Evolutionary conservation across 768 basidiomycete genomes (phyloP).

Genomic region (Rossbeevera mucosa): DNA sequence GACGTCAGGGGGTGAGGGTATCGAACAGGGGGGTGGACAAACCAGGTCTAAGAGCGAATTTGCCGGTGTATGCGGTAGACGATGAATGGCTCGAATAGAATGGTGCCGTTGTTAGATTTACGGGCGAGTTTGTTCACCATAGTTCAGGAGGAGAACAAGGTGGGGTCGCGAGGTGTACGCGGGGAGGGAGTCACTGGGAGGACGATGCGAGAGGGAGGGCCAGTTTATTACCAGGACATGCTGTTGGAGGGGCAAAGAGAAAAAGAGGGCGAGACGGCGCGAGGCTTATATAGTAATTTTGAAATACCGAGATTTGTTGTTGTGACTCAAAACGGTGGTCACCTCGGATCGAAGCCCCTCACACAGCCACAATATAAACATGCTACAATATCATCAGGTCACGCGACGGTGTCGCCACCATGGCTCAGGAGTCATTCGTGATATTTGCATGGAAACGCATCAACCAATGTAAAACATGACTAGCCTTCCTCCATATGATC

Average conservation of each 20-base stretch:
- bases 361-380: constrained; percentile 25
- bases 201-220: not conserved
- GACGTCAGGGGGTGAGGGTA: not conserved
- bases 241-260: constrained; percentile 23
- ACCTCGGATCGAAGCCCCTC: constrained; percentile 31
- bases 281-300: constrained; percentile 44
- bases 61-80: constrained; percentile 79
- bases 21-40: constrained; percentile 2
- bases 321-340: constrained; percentile 32
- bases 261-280: constrained; percentile 20
- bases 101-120: constrained; percentile 79
- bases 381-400: constrained; percentile 19
- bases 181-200: constrained; percentile 14
- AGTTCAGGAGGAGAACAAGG: constrained; percentile 35
- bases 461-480: not conserved
- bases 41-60: constrained; percentile 23
- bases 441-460: constrained; percentile 3
- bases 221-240: constrained; percentile 36
- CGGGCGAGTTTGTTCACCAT: constrained; percentile 85
- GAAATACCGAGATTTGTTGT: constrained; percentile 26
- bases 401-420: constrained; percentile 24
- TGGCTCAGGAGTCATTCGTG: not conserved
- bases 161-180: constrained; percentile 23
- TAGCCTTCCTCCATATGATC: constrained; percentile 71
- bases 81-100: constrained; percentile 83